A percentile compares a stretch with the other conserved stretches of the same genome.
Conservation (phyloP, 2,329 filamentous ascomycete species). For the Neoscytalidium dimidiatum region DNA sequence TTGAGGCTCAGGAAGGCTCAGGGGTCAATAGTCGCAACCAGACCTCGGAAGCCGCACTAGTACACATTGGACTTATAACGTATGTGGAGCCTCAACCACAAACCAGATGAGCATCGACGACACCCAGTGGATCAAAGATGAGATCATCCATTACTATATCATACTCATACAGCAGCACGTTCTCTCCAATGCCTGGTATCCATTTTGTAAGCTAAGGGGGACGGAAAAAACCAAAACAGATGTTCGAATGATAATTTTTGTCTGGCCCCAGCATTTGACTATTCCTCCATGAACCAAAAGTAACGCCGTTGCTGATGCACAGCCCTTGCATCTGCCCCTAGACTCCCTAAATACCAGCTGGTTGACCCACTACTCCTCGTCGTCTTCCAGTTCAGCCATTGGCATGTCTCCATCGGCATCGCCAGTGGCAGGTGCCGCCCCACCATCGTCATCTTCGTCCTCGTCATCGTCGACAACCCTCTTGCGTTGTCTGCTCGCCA, state of each 20-base stretch:
- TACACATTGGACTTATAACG: not conserved
- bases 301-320: conserved; percentile 15
- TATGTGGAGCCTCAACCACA: not conserved
- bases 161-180: not conserved
- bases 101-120: not conserved
- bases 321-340: not conserved
- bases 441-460: conserved; percentile 20
- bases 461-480: conserved; percentile 23
- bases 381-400: conserved; percentile 6
- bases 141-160: not conserved
- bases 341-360: not conserved
- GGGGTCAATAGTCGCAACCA: not conserved
- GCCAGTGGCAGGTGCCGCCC: not conserved
- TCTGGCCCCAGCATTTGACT: not conserved
- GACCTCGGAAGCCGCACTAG: not conserved
- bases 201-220: not conserved
- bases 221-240: not conserved
- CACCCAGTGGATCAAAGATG: not conserved
- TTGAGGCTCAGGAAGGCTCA: not conserved
- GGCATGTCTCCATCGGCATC: conserved; percentile 16
- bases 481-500: conserved; percentile 19
- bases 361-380: not conserved
- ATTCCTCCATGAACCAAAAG: conserved; percentile 1
- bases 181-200: not conserved
- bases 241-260: not conserved